A percentile compares a stretch with the other conserved stretches of the same genome.
Evolutionary conservation across 805 yeast species (phyloP).

Genomic region (Komagataella mondaviorum): DNA sequence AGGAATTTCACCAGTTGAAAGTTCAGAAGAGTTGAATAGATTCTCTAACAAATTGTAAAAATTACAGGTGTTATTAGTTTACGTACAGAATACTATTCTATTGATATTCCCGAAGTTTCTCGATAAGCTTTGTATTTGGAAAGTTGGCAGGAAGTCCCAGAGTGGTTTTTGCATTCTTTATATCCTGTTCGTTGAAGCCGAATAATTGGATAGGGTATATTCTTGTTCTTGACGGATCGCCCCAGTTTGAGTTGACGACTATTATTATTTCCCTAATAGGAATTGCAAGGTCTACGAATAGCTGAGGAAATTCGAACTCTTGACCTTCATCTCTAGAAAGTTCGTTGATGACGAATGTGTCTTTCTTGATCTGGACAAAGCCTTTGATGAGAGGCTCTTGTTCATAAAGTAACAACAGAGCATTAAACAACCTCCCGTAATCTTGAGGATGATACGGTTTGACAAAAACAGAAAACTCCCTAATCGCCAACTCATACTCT

Average conservation of each 20-base stretch:
- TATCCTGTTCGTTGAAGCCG: constrained; percentile 3
- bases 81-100: not conserved
- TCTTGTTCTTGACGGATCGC: constrained; percentile 2
- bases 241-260: constrained; percentile 5
- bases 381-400: not conserved
- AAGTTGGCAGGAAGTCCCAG: not conserved
- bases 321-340: constrained; percentile 1
- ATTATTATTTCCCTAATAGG: constrained; percentile 2
- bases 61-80: not conserved
- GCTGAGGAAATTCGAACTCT: constrained; percentile 1
- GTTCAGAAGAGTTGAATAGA: not conserved
- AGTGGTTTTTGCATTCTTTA: constrained; percentile 1
- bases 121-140: not conserved
- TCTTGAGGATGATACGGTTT: constrained; percentile 2
- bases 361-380: constrained; percentile 2
- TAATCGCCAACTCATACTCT: not conserved
- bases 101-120: not conserved
- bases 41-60: not conserved
- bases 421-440: not conserved
- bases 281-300: constrained; percentile 1
- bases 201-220: constrained; percentile 4
- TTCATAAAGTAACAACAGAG: not conserved
- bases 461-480: not conserved
- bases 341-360: constrained; percentile 3
- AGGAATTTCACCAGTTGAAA: not conserved